phyloP scores from a whole-genome alignment of 2,329 filamentous ascomycete species.

The Botryotinia narcissicola region DNA sequence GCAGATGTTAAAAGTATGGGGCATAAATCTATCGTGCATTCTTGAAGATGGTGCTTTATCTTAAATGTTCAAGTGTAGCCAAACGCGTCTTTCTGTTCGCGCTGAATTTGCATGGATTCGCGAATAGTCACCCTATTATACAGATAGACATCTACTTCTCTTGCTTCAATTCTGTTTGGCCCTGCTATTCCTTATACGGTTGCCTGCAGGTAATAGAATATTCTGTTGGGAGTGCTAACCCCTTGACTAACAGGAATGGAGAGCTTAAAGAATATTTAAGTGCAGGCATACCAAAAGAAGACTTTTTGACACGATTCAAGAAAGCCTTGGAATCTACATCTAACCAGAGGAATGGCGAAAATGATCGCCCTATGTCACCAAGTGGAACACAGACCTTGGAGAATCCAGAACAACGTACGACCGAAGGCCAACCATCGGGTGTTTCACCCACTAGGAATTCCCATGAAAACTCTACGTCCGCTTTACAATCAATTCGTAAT shows the following conservation, averaged over 20 bases:
- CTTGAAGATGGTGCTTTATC: background rate
- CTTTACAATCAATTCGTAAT: background rate
- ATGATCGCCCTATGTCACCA: background rate
- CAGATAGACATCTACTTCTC: background rate
- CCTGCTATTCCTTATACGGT: background rate
- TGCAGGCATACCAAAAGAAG: constrained; percentile 60
- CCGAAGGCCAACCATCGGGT: background rate
- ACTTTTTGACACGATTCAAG: constrained; percentile 60
- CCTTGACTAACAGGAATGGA: constrained; percentile 56
- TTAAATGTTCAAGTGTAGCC: background rate
- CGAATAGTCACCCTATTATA: background rate
- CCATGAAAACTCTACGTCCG: background rate
- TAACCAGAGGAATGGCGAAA: background rate
- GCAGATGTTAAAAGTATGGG: background rate
- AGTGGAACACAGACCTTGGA: background rate
- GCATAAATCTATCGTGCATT: background rate
- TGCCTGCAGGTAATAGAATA: background rate
- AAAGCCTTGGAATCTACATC: constrained; percentile 37
- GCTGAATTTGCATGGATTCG: background rate
- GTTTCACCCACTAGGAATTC: background rate
- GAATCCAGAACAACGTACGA: background rate
- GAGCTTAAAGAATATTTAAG: constrained; percentile 75
- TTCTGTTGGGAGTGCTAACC: background rate
- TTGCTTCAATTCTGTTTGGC: too few relatives aligned
- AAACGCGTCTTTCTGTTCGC: background rate